Conservation (phyloP, 441 rosid genomes). For the Populus hybrid region DNA sequence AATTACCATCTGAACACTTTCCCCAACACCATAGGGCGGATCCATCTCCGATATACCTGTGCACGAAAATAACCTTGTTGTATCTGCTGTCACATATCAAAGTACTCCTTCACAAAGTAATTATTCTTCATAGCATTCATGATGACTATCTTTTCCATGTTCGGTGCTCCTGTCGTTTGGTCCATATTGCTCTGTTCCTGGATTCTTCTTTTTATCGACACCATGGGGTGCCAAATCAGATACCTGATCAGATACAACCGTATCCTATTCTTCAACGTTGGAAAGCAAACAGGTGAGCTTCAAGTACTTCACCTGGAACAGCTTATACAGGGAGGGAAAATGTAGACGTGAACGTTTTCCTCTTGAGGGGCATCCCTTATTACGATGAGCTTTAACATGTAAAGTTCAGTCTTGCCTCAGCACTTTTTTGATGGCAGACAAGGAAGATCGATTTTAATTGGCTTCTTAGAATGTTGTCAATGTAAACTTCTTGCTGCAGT, state of each 20-base stretch:
- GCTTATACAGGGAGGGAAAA: neutral
- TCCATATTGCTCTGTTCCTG: conserved; percentile 77
- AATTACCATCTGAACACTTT: neutral
- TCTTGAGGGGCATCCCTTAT: no score
- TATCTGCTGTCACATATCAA: conserved; percentile 19
- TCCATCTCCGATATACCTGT: neutral
- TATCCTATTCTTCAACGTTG: conserved; percentile 57
- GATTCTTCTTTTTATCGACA: conserved; percentile 65
- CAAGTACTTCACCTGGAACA: neutral
- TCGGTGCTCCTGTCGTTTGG: conserved; percentile 84
- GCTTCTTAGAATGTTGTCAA: no score
- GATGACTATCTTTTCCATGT: conserved; percentile 75
- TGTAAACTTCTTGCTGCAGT: no score
- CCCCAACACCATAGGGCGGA: neutral
- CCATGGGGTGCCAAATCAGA: conserved; percentile 74
- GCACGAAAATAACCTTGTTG: neutral
- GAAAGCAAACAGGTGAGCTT: conserved; percentile 57
- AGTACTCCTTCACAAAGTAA: conserved; percentile 65
- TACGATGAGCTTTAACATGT: no score
- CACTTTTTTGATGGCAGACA: no score
- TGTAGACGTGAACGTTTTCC: no score
- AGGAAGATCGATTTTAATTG: no score
- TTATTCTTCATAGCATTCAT: conserved; percentile 54
- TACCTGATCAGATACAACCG: conserved; percentile 87
- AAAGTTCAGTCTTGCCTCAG: no score